phyloP scores from a whole-genome alignment of 2,329 filamentous ascomycete species.

The Stagonosporopsis chrysanthemi region DNA sequence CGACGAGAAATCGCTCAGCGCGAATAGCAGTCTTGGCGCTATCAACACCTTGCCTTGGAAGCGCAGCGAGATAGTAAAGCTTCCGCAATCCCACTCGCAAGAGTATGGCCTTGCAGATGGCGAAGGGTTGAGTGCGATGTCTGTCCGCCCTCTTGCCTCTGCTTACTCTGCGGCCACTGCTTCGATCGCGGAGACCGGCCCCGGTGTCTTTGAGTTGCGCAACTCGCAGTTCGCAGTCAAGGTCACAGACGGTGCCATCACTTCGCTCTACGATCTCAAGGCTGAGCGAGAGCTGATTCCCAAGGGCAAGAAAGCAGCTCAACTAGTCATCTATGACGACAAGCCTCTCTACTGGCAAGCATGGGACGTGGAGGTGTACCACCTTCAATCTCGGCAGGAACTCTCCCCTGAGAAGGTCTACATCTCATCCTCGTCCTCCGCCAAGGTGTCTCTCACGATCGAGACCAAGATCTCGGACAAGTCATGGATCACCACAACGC shows the following conservation, averaged over 20 bases:
- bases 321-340: constrained; percentile 94
- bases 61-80: constrained; percentile 74
- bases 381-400: constrained; percentile 84
- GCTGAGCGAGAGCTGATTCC: constrained; percentile 80
- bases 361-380: constrained; percentile 97
- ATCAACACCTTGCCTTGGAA: constrained; percentile 90
- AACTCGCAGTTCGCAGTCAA: constrained; percentile 79
- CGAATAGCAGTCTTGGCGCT: constrained; percentile 63
- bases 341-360: constrained; percentile 98
- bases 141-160: constrained; percentile 38
- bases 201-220: constrained; percentile 76
- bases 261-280: constrained; percentile 79
- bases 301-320: constrained; percentile 77
- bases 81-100: constrained; percentile 55
- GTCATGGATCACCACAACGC: constrained; percentile 85
- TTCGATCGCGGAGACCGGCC: constrained; percentile 59
- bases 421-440: constrained; percentile 74
- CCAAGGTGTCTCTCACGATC: constrained; percentile 82
- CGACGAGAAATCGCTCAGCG: constrained; percentile 51
- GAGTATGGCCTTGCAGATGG: constrained; percentile 55
- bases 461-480: constrained; percentile 86
- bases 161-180: constrained; percentile 44
- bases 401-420: constrained; percentile 72
- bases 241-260: constrained; percentile 78
- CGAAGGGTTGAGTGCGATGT: constrained; percentile 53